Evolutionary conservation across 192 early-diverging fungal species (phyloP).

Genomic region (Coemansia sp.): DNA sequence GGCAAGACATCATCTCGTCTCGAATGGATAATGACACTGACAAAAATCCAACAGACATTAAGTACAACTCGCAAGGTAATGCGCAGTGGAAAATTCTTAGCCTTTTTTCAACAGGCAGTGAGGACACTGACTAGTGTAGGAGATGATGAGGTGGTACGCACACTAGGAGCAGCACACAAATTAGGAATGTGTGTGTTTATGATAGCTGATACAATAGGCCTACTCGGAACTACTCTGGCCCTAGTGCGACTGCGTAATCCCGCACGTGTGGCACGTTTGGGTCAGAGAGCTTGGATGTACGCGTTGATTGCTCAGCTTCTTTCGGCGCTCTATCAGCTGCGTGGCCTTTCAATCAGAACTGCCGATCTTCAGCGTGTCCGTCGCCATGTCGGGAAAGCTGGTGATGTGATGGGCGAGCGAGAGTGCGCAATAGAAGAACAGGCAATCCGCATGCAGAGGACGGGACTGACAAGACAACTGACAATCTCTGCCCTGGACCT

Average conservation of each 20-base stretch:
- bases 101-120: conserved; percentile 30
- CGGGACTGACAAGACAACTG: conserved; percentile 23
- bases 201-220: conserved; percentile 39
- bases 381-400: conserved; percentile 28
- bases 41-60: conserved; percentile 25
- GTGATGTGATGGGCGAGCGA: conserved; percentile 31
- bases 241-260: conserved; percentile 29
- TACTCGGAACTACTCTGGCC: conserved; percentile 26
- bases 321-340: conserved; percentile 41
- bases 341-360: conserved; percentile 16
- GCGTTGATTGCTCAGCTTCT: conserved; percentile 37
- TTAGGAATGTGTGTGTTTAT: conserved; percentile 51
- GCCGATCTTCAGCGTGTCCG: conserved; percentile 39
- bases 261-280: conserved; percentile 23
- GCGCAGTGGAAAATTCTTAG: conserved; percentile 49
- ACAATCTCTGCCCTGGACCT: conserved; percentile 47
- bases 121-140: conserved; percentile 9
- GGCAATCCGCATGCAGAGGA: conserved; percentile 12
- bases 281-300: conserved; percentile 39
- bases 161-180: conserved; percentile 35
- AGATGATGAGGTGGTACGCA: conserved; percentile 35
- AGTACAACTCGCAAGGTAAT: conserved; percentile 43
- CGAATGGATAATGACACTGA: conserved; percentile 31
- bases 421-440: conserved; percentile 38
- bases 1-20: conserved; percentile 17